Evolutionary conservation across 352 stramenopile genomes (phyloP), one percentile per base, ranked within the genome.

Genomic region (Phytophthora fragariaefolia): DNA sequence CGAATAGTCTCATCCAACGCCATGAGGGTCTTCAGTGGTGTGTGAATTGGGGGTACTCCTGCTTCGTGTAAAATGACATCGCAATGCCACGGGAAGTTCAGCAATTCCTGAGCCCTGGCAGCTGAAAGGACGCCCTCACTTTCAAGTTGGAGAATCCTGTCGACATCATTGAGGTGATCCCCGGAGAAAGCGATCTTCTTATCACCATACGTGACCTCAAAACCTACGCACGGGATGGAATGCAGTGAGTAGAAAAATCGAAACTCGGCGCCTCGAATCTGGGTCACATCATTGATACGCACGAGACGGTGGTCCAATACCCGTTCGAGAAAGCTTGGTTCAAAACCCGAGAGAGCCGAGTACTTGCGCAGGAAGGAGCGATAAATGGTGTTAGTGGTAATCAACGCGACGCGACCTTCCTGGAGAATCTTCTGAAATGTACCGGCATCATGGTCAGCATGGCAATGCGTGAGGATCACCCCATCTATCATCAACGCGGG

Each of bases 351-450:
- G 7, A 99, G 77, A 27, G 96, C 96, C 34, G 93, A 90, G 79
- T 99, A 99, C 66, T 99, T 99, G 55, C 95, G 89, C 50, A 99
- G 86, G 63, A 99, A 99, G 45, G 90, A 98, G 24, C 94, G 96
- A 72, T 98, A 98, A 74, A 99, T 99, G 12, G 96, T 99, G 53
- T 93, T 83, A 6, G 95, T 99, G 22, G 96, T 98, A 50, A 98
- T 98, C 22, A 99, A 81, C 45, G 94, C 92, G 24, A 99, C 93
- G 10, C 91, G 92, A 2, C 91, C 95, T 66, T 98, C 95, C 27
- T 97, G 95, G 17, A 99, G 69, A 43, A 99, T 97, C 69, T 98
- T 98, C 66, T 99, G 96, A 68, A 99, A 99, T 26, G 96, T 97
- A 26, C 96, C 96, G 38, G 96, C 96, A 73, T 99, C 96, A 68